Evolutionary conservation across 192 early-diverging fungal species (phyloP).

Genomic region (Gonapodya sp.): DNA sequence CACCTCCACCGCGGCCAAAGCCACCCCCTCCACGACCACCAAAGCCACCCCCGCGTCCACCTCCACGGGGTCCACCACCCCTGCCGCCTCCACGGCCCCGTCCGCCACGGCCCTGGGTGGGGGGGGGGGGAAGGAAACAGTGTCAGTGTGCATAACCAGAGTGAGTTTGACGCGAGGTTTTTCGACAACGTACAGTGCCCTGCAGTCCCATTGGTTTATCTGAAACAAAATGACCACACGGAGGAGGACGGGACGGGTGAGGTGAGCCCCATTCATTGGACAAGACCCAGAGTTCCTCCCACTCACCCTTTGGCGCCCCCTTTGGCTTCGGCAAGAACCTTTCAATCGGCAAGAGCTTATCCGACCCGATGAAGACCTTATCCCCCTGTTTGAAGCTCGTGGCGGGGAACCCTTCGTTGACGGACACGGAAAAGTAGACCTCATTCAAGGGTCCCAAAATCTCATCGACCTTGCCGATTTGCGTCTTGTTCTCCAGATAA

Average conservation of each 20-base stretch:
- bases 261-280: slow-evolving; percentile 5
- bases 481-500: slow-evolving; percentile 94
- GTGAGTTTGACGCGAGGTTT: slow-evolving; percentile 27
- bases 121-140: slow-evolving; percentile 25
- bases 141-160: slow-evolving; percentile 11
- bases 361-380: slow-evolving; percentile 86
- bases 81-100: slow-evolving; percentile 39
- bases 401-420: slow-evolving; percentile 84
- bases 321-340: slow-evolving; percentile 94
- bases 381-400: slow-evolving; percentile 83
- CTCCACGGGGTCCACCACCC: slow-evolving; percentile 22
- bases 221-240: slow-evolving; percentile 28
- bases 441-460: slow-evolving; percentile 97
- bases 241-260: slow-evolving; percentile 18
- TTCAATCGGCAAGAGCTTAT: slow-evolving; percentile 91
- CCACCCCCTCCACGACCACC: slow-evolving; percentile 26
- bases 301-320: slow-evolving; percentile 48
- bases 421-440: slow-evolving; percentile 95
- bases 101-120: slow-evolving; percentile 32
- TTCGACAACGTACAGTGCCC: slow-evolving; percentile 42
- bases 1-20: slow-evolving; percentile 29
- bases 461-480: slow-evolving; percentile 98
- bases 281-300: not conserved
- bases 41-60: slow-evolving; percentile 13
- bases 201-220: slow-evolving; percentile 49